Evolutionary conservation across 768 basidiomycete genomes (phyloP).

Genomic region (Suillus weaverae): DNA sequence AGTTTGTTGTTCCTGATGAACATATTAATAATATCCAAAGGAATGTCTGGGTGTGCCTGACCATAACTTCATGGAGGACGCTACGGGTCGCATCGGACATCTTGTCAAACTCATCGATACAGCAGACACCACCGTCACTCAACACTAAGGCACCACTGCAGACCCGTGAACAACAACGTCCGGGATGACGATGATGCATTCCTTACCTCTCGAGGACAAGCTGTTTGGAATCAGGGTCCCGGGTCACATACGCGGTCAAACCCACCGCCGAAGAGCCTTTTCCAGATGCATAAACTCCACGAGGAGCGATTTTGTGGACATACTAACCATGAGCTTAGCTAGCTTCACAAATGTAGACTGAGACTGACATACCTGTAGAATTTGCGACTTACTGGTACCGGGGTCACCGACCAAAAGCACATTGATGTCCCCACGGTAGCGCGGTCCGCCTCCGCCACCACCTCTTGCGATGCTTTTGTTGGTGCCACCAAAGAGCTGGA

Average conservation of each 20-base stretch:
- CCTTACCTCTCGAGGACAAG: constrained; percentile 91
- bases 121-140: constrained; percentile 96
- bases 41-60: constrained; percentile 31
- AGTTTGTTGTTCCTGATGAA: constrained; percentile 92
- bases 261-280: constrained; percentile 99
- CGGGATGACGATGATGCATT: not conserved
- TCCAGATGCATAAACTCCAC: constrained; percentile 96
- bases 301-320: constrained; percentile 97
- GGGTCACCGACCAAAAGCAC: constrained; percentile 97
- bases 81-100: constrained; percentile 98
- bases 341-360: not conserved
- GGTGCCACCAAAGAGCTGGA: constrained; percentile 96
- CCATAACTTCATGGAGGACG: constrained; percentile 99
- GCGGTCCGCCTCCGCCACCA: constrained; percentile 92
- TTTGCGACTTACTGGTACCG: constrained; percentile 95
- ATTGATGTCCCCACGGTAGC: constrained; percentile 98
- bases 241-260: constrained; percentile 96
- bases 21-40: constrained; percentile 1
- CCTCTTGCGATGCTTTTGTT: constrained; percentile 94
- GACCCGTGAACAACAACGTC: constrained; percentile 4
- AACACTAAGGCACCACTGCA: constrained; percentile 87
- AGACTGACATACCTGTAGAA: constrained; percentile 65
- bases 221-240: constrained; percentile 98
- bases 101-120: constrained; percentile 99
- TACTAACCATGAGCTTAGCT: constrained; percentile 53